Conservation (phyloP, 352 stramenopile genomes). For the Phytophthora quininea region DNA sequence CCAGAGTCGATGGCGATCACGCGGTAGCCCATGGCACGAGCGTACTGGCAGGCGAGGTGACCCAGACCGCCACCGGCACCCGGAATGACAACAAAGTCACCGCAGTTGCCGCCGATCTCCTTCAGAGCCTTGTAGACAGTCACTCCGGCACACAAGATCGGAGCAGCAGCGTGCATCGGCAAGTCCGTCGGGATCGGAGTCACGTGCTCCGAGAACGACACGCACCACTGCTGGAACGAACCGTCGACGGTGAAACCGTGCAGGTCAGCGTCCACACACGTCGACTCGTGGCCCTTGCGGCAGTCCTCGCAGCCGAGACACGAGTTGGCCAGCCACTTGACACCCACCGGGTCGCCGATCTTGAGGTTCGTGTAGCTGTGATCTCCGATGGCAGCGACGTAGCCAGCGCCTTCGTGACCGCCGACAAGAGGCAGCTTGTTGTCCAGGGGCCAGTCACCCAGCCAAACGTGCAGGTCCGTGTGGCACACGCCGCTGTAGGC, state of each 20-base stretch:
- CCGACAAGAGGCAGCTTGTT: conserved; percentile 52
- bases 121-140: conserved; percentile 85
- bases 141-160: conserved; percentile 87
- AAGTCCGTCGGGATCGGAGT: conserved; percentile 71
- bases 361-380: conserved; percentile 46
- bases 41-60: conserved; percentile 83
- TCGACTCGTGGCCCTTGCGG: conserved; percentile 52
- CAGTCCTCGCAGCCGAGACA: conserved; percentile 56
- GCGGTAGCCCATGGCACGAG: conserved; percentile 63
- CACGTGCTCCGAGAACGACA: conserved; percentile 73
- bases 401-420: conserved; percentile 59
- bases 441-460: conserved; percentile 42
- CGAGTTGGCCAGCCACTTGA: conserved; percentile 55
- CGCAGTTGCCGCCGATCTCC: conserved; percentile 46
- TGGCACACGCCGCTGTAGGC: conserved; percentile 57
- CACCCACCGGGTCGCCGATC: conserved; percentile 49
- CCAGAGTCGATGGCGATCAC: conserved; percentile 76
- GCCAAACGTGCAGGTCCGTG: conserved; percentile 55
- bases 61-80: conserved; percentile 74
- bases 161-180: conserved; percentile 45
- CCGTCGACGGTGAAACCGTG: conserved; percentile 42
- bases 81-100: conserved; percentile 58
- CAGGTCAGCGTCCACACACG: conserved; percentile 35
- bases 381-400: conserved; percentile 49
- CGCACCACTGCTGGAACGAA: conserved; percentile 63